Conservation (phyloP, 2,329 filamentous ascomycete genomes). For the Hymenoscyphus infarciens region DNA sequence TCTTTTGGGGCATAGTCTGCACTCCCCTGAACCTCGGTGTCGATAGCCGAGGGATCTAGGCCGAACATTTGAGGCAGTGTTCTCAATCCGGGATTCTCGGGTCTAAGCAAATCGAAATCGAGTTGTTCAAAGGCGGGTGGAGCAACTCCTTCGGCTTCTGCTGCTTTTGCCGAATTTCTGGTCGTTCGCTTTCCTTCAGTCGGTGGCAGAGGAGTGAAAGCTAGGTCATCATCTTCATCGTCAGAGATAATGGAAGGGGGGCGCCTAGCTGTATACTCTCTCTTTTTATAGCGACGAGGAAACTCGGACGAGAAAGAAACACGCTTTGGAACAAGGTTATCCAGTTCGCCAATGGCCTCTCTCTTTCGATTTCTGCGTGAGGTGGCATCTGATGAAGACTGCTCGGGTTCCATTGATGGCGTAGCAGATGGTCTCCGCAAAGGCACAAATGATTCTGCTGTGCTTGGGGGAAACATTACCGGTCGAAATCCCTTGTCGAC, state of each 20-base stretch:
- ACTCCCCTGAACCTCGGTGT: neutral
- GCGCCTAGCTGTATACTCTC: neutral
- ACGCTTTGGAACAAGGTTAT: neutral
- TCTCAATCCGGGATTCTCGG: constrained; percentile 29
- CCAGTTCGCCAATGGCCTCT: neutral
- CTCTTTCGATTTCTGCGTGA: neutral
- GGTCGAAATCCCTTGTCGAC: constrained; percentile 28
- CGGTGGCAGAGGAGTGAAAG: neutral
- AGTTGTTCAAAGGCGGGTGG: constrained; percentile 25
- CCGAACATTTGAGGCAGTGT: constrained; percentile 26
- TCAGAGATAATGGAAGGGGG: neutral
- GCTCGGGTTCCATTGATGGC: neutral
- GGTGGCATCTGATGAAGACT: neutral
- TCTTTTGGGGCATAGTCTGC: neutral
- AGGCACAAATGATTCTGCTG: neutral
- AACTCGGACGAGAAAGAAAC: constrained; percentile 14
- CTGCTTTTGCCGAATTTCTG: neutral
- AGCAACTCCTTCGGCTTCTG: constrained; percentile 10
- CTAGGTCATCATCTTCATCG: neutral
- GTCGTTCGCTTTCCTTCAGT: neutral
- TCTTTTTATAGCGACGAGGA: constrained; percentile 9
- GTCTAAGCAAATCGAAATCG: constrained; percentile 16
- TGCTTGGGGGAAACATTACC: constrained; percentile 17
- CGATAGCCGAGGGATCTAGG: constrained; percentile 5
- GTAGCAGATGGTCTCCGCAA: neutral